Evolutionary conservation across 2,329 filamentous ascomycete genomes (phyloP), one percentile per base, ranked within the genome.

Genomic region (Elsinoe australis): DNA sequence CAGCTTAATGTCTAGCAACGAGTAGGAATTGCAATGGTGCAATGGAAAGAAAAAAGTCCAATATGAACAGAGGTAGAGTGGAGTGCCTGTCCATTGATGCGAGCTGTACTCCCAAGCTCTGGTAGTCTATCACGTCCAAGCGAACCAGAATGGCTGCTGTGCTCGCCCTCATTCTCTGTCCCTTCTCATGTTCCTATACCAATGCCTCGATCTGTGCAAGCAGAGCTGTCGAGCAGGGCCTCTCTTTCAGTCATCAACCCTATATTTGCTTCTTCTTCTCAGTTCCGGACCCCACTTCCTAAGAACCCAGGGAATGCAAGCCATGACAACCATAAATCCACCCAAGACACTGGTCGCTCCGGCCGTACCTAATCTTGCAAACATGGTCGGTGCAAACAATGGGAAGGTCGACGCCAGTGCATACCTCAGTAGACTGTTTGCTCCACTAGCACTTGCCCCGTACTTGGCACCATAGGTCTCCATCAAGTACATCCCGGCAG

Each of bases 341-440:
- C 57, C 65, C 31, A 67, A 50, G 6, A 66, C 31, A 32, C 56
- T 61, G 3, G 60, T 64, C 4, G 64, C 63, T 62, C 63, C 65
- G 1, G 52, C 56, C 2, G 64, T 59, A 0, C 64, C 65, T 4
- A 67, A 48, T 2, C 49, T 54, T n/a, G 57, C 53, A 52, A 61
- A 66, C 61, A 67, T 65, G 22, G 58, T 61, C 3, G 59, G 55
- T 2, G 61, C 61, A 41, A 69, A 67, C 3, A 67, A 52, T 3
- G 61, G 61, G 47, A 64, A 64, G 8, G 56, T 58, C 24, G 58
- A 54, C 1, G 55, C 58, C 5, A 64, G 52, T 2, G 52, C 55
- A 48, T 63, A 63, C 28, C 62, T 50, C 3, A 55, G 55, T 5
- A 64, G 42, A 29, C 56, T 58, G 2, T 55, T 56, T 1, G 61